These are phyloP conservation scores for Saccharum officinarum DNA, from an alignment of 176 grass and related monocot genomes.

Conservation along the genomic window DNA sequence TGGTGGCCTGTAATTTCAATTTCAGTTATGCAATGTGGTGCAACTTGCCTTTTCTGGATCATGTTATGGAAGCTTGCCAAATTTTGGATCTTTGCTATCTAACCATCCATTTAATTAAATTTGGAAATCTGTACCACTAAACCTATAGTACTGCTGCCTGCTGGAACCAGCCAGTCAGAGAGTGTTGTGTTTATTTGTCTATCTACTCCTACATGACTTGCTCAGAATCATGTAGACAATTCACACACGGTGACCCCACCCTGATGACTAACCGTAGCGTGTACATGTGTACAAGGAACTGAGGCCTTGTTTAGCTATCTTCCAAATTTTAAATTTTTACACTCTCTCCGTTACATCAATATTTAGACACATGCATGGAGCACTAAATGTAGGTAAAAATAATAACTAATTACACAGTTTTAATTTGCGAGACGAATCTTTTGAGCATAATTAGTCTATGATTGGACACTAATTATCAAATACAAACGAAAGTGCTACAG, in stretches of 20 bases:
- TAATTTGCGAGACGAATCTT: no score
- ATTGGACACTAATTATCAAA: no score
- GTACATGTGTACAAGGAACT: conserved; percentile 6
- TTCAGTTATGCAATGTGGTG: conserved; percentile 16
- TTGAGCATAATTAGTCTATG: no score
- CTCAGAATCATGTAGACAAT: conserved; percentile 20
- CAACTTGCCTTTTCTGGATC: not conserved
- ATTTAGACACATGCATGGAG: no score
- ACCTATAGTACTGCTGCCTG: not conserved
- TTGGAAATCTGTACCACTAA: not conserved
- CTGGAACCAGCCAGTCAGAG: conserved; percentile 13
- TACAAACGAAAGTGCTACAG: no score
- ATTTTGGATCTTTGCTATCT: conserved; percentile 15
- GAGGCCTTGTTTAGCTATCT: no score
- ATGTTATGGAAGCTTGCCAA: not conserved
- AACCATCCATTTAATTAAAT: not conserved
- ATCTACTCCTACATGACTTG: not conserved
- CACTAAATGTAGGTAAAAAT: no score
- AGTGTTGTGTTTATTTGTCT: conserved; percentile 23
- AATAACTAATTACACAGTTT: no score
- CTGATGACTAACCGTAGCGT: not conserved
- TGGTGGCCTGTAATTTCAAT: conserved; percentile 3
- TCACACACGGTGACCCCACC: not conserved
- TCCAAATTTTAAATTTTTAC: no score
- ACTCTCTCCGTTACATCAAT: no score